Percentiles rank a stretch among this genome's conserved stretches.
phyloP scores from a whole-genome alignment of 2,329 filamentous ascomycete species.

The Fusarium sarcochroum region DNA sequence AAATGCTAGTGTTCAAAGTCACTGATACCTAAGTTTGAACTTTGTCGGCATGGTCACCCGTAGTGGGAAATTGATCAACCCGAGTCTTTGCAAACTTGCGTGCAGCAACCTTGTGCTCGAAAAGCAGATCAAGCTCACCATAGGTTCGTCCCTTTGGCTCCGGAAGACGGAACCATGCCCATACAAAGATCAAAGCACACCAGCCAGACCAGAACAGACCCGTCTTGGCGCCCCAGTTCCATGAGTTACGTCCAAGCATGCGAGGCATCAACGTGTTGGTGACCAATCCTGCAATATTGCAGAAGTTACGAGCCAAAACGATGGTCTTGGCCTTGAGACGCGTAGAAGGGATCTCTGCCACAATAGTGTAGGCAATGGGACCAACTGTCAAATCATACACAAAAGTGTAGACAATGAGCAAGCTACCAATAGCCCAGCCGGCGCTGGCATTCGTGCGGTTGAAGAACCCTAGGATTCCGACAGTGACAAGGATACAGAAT shows the following conservation, averaged over 20 bases:
- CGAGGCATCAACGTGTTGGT: slow-evolving; percentile 61
- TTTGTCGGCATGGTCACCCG: slow-evolving; percentile 9
- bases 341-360: slow-evolving; percentile 67
- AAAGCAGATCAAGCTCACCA: slow-evolving; percentile 69
- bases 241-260: slow-evolving; percentile 61
- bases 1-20: too few species aligned
- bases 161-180: slow-evolving; percentile 67
- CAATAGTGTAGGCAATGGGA: slow-evolving; percentile 84
- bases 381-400: slow-evolving; percentile 57
- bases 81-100: slow-evolving; percentile 56
- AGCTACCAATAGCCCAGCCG: slow-evolving; percentile 60
- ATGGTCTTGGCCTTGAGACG: slow-evolving; percentile 62
- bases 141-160: slow-evolving; percentile 68
- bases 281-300: slow-evolving; percentile 64
- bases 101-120: slow-evolving; percentile 60
- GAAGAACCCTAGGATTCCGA: slow-evolving; percentile 56
- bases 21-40: background rate
- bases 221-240: slow-evolving; percentile 63
- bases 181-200: slow-evolving; percentile 60
- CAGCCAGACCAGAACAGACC: slow-evolving; percentile 62
- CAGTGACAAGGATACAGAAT: slow-evolving; percentile 11
- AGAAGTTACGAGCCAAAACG: slow-evolving; percentile 60
- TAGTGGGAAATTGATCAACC: slow-evolving; percentile 43
- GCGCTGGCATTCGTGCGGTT: slow-evolving; percentile 55
- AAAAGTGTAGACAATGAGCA: slow-evolving; percentile 61